These are phyloP conservation scores for Chondrus crispus DNA, from an alignment of 23 red algal species.

Conservation along the genomic window DNA sequence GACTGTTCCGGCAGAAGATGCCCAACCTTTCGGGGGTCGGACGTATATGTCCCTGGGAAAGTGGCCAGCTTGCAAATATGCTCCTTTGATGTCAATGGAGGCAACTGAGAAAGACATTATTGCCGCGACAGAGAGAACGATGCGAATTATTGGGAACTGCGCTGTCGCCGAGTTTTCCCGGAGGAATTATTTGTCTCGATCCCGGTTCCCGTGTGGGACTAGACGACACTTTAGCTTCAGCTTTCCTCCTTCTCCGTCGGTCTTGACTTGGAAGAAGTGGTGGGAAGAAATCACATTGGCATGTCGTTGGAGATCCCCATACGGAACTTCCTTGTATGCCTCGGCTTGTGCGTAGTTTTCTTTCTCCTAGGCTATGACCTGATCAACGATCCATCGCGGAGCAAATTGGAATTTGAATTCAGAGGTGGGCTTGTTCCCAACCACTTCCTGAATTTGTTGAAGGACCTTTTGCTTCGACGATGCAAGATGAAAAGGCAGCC, in stretches of 20 bases:
- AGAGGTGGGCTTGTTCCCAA: neutral
- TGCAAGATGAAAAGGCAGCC: neutral
- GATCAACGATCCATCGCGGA: neutral
- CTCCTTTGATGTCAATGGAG: neutral
- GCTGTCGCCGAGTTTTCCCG: neutral
- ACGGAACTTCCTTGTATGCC: neutral
- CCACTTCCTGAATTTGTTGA: neutral
- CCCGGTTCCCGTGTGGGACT: neutral
- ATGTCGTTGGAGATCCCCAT: neutral
- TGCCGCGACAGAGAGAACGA: neutral
- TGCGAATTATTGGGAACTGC: neutral
- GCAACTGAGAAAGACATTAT: neutral
- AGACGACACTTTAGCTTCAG: neutral
- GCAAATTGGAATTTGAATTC: conserved; percentile 9
- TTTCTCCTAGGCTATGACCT: neutral
- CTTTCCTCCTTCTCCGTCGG: neutral
- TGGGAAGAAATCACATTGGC: neutral
- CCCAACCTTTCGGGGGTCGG: neutral
- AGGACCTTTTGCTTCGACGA: conserved; percentile 27
- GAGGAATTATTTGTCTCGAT: neutral
- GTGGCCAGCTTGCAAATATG: neutral
- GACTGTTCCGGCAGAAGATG: neutral
- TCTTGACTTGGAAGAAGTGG: neutral
- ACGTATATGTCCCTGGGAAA: neutral
- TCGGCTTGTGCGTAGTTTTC: neutral